A percentile compares a stretch with the other conserved stretches of the same genome.
These are phyloP conservation scores for Mortierella sp. DNA, from an alignment of 371 early-diverging fungal species.

Conservation along the genomic window DNA sequence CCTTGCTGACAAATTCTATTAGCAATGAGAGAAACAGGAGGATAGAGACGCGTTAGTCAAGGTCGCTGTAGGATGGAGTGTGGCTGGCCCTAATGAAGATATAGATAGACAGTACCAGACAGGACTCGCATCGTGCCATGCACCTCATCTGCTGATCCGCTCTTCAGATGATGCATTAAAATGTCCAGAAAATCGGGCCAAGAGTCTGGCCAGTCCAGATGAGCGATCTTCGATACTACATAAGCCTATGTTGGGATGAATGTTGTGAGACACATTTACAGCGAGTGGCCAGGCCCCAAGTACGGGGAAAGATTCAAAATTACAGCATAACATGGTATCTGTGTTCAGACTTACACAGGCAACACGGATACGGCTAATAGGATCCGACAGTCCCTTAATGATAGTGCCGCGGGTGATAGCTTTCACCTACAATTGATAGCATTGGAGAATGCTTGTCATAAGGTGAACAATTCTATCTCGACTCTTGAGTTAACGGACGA, in stretches of 20 bases:
- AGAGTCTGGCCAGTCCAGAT: conserved; percentile 88
- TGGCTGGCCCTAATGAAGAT: no score
- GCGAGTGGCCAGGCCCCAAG: no score
- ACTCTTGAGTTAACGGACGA: neutral
- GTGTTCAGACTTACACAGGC: conserved; percentile 53
- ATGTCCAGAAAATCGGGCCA: conserved; percentile 88
- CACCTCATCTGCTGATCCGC: conserved; percentile 70
- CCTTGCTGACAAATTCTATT: conserved; percentile 78
- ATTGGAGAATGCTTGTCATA: neutral
- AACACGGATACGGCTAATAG: conserved; percentile 69
- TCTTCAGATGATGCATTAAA: conserved; percentile 69
- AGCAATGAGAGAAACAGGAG: neutral
- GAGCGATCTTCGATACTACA: conserved; percentile 84
- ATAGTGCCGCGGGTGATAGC: conserved; percentile 60
- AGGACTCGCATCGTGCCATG: conserved; percentile 88
- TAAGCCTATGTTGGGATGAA: conserved; percentile 62
- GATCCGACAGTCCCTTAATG: conserved; percentile 66
- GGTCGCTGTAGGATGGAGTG: no score
- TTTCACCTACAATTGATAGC: conserved; percentile 19
- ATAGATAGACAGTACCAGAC: conserved; percentile 25
- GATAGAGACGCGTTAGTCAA: no score
- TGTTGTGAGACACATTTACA: no score
- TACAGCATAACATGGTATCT: no score
- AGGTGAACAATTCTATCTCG: neutral
- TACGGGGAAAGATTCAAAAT: neutral